A percentile compares a stretch with the other conserved stretches of the same genome.
phyloP scores from a whole-genome alignment of 1,139 yeast species.

The Pichia kudriavzevii region DNA sequence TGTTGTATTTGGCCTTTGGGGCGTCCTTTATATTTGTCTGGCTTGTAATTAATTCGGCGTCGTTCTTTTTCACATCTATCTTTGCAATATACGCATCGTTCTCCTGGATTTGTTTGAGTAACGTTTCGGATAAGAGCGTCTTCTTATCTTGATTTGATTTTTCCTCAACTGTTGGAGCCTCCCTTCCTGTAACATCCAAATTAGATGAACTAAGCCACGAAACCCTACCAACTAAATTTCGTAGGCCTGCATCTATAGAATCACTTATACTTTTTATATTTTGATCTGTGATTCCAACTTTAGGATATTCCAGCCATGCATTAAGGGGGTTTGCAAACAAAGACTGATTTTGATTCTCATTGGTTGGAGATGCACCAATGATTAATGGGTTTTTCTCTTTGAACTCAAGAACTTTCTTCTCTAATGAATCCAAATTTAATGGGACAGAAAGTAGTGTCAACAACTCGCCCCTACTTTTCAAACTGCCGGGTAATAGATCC shows the following conservation, averaged over 20 bases:
- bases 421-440: slow-evolving; percentile 22
- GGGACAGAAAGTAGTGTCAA: slow-evolving; percentile 17
- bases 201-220: slow-evolving; percentile 20
- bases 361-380: background rate
- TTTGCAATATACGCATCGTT: slow-evolving; percentile 17
- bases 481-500: slow-evolving; percentile 8
- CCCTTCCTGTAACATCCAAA: slow-evolving; percentile 8
- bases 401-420: slow-evolving; percentile 18
- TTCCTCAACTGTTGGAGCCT: slow-evolving; percentile 1
- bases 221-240: slow-evolving; percentile 27
- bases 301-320: slow-evolving; percentile 12
- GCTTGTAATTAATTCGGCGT: no score
- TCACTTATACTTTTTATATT: slow-evolving; percentile 28
- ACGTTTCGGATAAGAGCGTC: slow-evolving; percentile 14
- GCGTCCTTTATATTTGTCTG: no score
- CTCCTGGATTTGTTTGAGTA: slow-evolving; percentile 23
- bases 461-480: slow-evolving; percentile 7
- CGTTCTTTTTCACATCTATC: no score
- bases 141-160: slow-evolving; percentile 1
- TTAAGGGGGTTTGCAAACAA: slow-evolving; percentile 1
- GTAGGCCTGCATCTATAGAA: slow-evolving; percentile 29
- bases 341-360: background rate
- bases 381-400: slow-evolving; percentile 12
- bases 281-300: slow-evolving; percentile 27
- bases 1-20: no score